Evolutionary conservation across 1,284 basidiomycete species (phyloP), one percentile per base, ranked within the genome.

Genomic region (Cryptococcus depauperatus): DNA sequence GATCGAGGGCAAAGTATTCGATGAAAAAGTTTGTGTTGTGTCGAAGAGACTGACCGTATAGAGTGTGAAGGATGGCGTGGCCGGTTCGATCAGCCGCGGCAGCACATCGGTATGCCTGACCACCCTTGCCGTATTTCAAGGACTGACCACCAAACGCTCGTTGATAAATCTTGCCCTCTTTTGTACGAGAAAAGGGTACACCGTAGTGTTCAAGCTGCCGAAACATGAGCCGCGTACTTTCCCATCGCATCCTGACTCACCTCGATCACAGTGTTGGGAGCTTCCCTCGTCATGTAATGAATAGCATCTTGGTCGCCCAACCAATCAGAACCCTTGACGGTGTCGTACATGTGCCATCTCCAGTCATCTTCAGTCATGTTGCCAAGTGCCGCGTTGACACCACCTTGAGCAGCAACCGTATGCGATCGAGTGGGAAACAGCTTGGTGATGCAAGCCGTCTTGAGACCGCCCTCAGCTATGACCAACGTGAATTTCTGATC

Each of bases 11-110:
- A 71, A 99, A 98, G 76, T 92, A 99, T 73, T 99, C 95, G 73
- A 99, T 97, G 77, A 99, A 98, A 76, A 96, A 99, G 75, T 97
- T 95, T 70, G 95, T 98, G 78, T 98, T 85, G 79, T 99, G 95
- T 54, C 91, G 85, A 54, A 98, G 82, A 52, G 95, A 98, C 77
- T 98, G 95, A 61, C 95, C 95, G 68, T 96, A 96, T 49, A 99
- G 86, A 14, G 92, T 95, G 78, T 98, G 95, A 45, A 99, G 82
- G 67, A 99, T 83, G 35, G 95, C 95, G 69, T 99, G 95, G 21
- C 95, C 95, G 14, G 95, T 98, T 73, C 95, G 89, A 73, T 99
- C 95, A 52, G 95, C 95, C 7, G 95, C 95, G 50, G 93, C 92
- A 52, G 93, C 93, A 70, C 93, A 98, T 56, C 95, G 89, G 74